These are phyloP conservation scores for Blastobotrys proliferans DNA, from an alignment of 1,139 yeast genomes.

Conservation along the genomic window DNA sequence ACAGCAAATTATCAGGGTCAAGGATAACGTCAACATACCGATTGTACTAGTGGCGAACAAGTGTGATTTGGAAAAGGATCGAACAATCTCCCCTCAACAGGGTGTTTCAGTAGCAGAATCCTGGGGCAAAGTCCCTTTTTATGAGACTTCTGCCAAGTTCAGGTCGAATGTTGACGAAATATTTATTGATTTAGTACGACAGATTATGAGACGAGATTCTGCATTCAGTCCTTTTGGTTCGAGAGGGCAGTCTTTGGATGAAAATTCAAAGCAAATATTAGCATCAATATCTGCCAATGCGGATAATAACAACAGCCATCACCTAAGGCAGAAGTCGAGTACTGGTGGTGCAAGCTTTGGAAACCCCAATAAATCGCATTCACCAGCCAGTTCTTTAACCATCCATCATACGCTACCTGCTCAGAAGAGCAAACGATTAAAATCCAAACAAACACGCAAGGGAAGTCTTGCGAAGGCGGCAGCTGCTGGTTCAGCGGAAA, in stretches of 20 bases:
- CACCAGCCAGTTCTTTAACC: neutral
- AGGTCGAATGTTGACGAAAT: slow-evolving; percentile 85
- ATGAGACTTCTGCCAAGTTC: slow-evolving; percentile 76
- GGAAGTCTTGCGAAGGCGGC: slow-evolving; percentile 6
- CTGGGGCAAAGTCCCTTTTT: slow-evolving; percentile 91
- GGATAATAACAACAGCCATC: neutral
- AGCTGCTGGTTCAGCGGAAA: slow-evolving; percentile 3
- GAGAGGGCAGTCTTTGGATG: slow-evolving; percentile 10
- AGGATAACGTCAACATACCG: slow-evolving; percentile 47
- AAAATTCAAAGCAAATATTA: neutral
- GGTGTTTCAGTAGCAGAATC: slow-evolving; percentile 67
- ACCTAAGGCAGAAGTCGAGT: neutral
- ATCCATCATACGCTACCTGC: slow-evolving; percentile 12
- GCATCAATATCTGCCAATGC: neutral
- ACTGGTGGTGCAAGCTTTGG: too few relatives aligned
- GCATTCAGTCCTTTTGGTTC: slow-evolving; percentile 20
- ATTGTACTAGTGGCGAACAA: slow-evolving; percentile 44
- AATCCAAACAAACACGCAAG: slow-evolving; percentile 11
- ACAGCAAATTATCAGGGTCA: slow-evolving; percentile 87
- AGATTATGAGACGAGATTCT: slow-evolving; percentile 40
- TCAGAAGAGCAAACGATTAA: slow-evolving; percentile 11
- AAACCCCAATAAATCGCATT: too few relatives aligned
- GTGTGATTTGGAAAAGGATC: slow-evolving; percentile 70
- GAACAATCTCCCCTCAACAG: slow-evolving; percentile 39
- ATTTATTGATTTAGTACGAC: slow-evolving; percentile 81